These are phyloP conservation scores for Chlamydomonas schloesseri DNA, from an alignment of 139 green algal species.

Conservation along the genomic window DNA sequence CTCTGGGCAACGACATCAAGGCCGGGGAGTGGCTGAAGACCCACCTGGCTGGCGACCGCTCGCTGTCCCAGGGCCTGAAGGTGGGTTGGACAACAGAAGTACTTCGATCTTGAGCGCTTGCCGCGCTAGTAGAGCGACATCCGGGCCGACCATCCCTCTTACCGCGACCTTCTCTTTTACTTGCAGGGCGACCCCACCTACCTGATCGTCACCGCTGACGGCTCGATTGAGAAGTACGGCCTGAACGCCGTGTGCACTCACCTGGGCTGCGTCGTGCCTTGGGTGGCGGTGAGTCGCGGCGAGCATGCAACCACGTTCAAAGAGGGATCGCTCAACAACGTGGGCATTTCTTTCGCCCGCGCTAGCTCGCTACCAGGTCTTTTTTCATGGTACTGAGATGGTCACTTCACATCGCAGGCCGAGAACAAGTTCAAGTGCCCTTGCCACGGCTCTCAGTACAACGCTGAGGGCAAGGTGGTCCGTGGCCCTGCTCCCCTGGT, in stretches of 20 bases:
- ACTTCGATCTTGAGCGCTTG: too few relatives aligned
- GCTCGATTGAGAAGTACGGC: slow-evolving; percentile 91
- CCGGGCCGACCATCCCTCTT: neutral
- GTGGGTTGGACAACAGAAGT: too few relatives aligned
- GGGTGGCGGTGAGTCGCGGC: slow-evolving; percentile 81
- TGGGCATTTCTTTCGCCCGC: too few relatives aligned
- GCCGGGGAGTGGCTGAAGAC: slow-evolving; percentile 85
- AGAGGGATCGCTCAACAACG: too few relatives aligned
- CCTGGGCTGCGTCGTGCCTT: slow-evolving; percentile 99
- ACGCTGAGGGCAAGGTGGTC: slow-evolving; percentile 95
- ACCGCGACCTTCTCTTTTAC: neutral
- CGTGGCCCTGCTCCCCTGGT: slow-evolving; percentile 93
- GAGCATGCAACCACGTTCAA: too few relatives aligned
- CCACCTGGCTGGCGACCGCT: slow-evolving; percentile 87
- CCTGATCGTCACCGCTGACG: slow-evolving; percentile 92
- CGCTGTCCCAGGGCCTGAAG: slow-evolving; percentile 97
- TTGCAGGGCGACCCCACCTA: slow-evolving; percentile 97
- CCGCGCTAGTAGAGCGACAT: too few relatives aligned
- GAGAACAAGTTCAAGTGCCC: slow-evolving; percentile 99
- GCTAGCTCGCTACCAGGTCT: too few relatives aligned
- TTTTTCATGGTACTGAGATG: too few relatives aligned
- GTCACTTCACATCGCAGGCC: too few relatives aligned
- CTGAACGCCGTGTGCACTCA: slow-evolving; percentile 99
- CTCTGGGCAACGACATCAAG: slow-evolving; percentile 95
- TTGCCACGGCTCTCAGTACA: slow-evolving; percentile 99